Base-by-base conservation (phyloP, 2,329 filamentous ascomycete genomes). In the Scedosporium aurantiacum region DNA sequence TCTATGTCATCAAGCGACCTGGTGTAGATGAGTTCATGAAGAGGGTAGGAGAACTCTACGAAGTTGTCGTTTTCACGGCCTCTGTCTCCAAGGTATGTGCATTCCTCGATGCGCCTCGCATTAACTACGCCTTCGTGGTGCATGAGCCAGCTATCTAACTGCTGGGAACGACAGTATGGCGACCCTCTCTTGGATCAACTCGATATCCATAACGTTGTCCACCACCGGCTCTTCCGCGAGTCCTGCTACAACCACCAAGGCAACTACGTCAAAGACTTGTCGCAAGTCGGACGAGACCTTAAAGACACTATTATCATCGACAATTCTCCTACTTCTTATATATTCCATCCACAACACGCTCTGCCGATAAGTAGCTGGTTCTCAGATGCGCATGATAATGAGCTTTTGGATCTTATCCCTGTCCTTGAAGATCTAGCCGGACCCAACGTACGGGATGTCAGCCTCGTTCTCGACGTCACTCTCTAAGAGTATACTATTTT, bases 281-380 rank as follows among this genome's bases (percentile, higher is more conserved):
- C 94, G 56, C 94, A 97, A 80, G 88, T 99, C 63, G 94, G 94
- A 59, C 88, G 94, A 66, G 92, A 97, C 73, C 84, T 99, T 62
- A 90, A 91, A 74, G 93, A 99, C 72, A 99, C 93, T 21, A 99
- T 99, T 72, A 99, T 99, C 73, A 99, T 99, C 70, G 94, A 99
- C 79, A 99, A 99, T 76, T 97, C 94, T 56, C 94, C 94, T 2
- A 99, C 94, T 4, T 97, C 93, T 12, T 99, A 99, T 79, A 97
- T 99, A 70, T 99, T 99, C 82, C 94, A 99, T 73, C 94, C 94
- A 25, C 93, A 99, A 78, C 94, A 99, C 74, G 94, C 94, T 64
- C 93, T 99, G 58, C 94, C 94, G 27, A 99, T 99, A 78, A 97
- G 92, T 83, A 97, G 93, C 81, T 99, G 94, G 94, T 99, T 99